Base-by-base conservation (phyloP, 1,284 basidiomycete genomes). In the Uromyces viciae-fabae region DNA sequence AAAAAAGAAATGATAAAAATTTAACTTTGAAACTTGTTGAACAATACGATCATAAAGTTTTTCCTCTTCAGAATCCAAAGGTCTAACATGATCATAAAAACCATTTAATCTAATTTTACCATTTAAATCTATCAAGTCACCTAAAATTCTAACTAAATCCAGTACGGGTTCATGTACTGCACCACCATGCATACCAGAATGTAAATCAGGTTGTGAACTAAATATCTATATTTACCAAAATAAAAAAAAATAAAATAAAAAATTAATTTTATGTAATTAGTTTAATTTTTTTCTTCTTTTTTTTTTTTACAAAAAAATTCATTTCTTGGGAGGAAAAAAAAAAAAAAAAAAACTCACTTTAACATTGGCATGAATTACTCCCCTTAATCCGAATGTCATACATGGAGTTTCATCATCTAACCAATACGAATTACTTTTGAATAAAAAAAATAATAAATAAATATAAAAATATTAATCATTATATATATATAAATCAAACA, bases 171-270 rank as follows among this genome's bases (percentile, higher is more conserved):
- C 95, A 3, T 88, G 88, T 0, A 92, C 90, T 0, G 91, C 92
- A 36, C 96, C 96, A 52, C 96, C 96, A 84, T 98, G 94, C 9
- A 98, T 90, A 83, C 96, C 96, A 15, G 93, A 95, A 85, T 96
- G 94, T 60, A 93, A 87, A 84, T 95, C 94, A 0, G 92, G 91
- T 19, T 89, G 87, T 36, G 82, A 60, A 22, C 85, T 83, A 2
- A 76, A 78, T 83, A 87, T 82, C 83, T 83, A 54, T 56, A 42
- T 84, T 40, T 9, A 31, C 62, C 36, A 74, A 75, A 31, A 9
- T 46, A 0, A 19, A 22, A 19, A 17, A n/a, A n/a, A n/a, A 19
- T 19, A 38, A 22, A 7, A 0, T 19, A 15, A 9, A 3, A 2
- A 25, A 22, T 31, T 33, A 64, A 31, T 15, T n/a, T 9, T 3